Conservation (phyloP, 176 grass and related monocot species). For the Saccharum spontaneum region DNA sequence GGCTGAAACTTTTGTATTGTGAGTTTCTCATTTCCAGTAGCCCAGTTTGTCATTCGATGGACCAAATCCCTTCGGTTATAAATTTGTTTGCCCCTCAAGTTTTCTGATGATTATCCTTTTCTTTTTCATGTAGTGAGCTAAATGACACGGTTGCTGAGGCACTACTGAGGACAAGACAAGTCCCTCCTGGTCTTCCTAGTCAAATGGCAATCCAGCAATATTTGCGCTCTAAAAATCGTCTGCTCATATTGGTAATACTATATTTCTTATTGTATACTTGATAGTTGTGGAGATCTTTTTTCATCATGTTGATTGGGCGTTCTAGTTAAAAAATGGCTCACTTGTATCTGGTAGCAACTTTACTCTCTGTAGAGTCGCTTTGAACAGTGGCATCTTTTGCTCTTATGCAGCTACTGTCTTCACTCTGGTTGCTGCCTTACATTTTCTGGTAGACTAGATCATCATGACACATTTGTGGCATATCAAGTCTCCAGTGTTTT, state of each 20-base stretch:
- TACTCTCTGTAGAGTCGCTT: background rate
- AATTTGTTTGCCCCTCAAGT: background rate
- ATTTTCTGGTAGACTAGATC: slow-evolving; percentile 11
- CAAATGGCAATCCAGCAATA: slow-evolving; percentile 65
- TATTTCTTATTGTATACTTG: slow-evolving; percentile 10
- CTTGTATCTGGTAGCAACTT: background rate
- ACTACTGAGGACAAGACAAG: slow-evolving; percentile 89
- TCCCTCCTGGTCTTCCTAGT: slow-evolving; percentile 76
- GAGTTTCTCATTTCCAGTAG: slow-evolving; percentile 34
- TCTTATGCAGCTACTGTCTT: background rate
- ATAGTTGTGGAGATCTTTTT: background rate
- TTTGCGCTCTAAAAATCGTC: slow-evolving; percentile 69
- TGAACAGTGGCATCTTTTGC: background rate
- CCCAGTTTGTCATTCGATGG: background rate
- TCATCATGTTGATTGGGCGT: background rate
- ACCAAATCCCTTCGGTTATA: background rate
- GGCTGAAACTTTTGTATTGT: slow-evolving; percentile 99
- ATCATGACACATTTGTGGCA: background rate
- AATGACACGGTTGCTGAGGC: slow-evolving; percentile 95
- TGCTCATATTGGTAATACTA: slow-evolving; percentile 85
- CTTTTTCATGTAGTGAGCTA: slow-evolving; percentile 70
- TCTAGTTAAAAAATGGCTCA: slow-evolving; percentile 4
- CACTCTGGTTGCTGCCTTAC: background rate
- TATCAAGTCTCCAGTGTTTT: background rate
- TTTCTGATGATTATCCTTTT: slow-evolving; percentile 16